Base-by-base conservation (phyloP, 495 filamentous ascomycete species). In the Aspergillus diversus region DNA sequence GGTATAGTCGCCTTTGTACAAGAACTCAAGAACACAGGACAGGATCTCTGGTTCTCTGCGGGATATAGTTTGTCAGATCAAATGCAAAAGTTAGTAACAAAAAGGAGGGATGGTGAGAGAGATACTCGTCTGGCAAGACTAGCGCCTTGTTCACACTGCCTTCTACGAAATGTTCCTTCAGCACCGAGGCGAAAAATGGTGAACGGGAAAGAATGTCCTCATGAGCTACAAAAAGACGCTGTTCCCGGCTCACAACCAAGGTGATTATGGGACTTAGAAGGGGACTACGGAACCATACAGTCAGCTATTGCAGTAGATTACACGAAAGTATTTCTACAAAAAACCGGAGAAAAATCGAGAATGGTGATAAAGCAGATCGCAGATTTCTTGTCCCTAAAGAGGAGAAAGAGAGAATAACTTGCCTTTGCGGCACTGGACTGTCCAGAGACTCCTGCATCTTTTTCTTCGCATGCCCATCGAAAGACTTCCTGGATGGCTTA, bases 241-340 rank as follows among this genome's bases (percentile, higher is more conserved):
- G 86, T 63, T 96, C 92, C 53, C 75, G 78, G 37, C 93, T 92
- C 66, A 97, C 88, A 68, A 90, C 83, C 69, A 97, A 79, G 56
- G 92, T 94, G 73, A 96, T 79, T 76, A 96, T 94, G 65, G 91
- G 88, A 64, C 89, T 92, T 62, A 87, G 82, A 73, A 88, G 80
- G 67, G 81, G 81, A 73, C 85, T 88, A 71, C 49, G 54, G 47
- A 33, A n/a, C 54, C 7, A 32, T 51, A 69, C 37, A 73, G 71
- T 63, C 69, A 67, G 62, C 60, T 62, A 58, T 64, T 61, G 72
- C 60, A 9, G 32, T 57, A 4, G 17, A 27, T 60, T 17, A 6
- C 33, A 37, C 43, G 27, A 48, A 7, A 34, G 15, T 46, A 63
- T 37, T 54, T 63, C 61, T 9, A 54, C 6, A 33, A 16, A 53